Base-by-base conservation (phyloP, 768 basidiomycete species). In the Suillus subaureus region DNA sequence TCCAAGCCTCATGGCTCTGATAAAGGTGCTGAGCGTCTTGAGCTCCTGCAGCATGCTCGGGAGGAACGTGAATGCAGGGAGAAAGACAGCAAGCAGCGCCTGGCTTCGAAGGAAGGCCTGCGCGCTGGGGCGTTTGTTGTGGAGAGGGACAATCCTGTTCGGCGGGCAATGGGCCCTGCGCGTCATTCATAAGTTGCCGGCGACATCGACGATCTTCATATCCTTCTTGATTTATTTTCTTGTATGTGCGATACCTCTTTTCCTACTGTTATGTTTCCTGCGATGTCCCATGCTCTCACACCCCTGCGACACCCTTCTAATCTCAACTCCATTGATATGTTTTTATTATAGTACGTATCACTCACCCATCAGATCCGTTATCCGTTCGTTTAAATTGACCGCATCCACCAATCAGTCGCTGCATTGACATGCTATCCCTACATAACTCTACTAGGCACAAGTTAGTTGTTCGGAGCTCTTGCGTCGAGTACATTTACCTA, bases 111-210 rank as follows among this genome's bases (percentile, higher is more conserved):
- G 43, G 71, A 77, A 28, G 77, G 77, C 21, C 70, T 77, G 0
- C 77, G 75, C 2, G 73, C 77, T 1, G 75, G 75, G 5, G 77
- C 75, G 23, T 55, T 77, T 37, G 60, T 70, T 35, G 15, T 67
- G 0, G 75, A 78, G 39, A 70, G 71, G 49, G 77, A 77, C 37
- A 72, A 74, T 42, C 77, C 75, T 31, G 68, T 65, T 18, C 72
- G 75, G 35, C 63, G 75, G 21, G 75, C 75, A n/a, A 67, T 77
- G 67, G 77, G 75, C 6, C 77, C 75, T 21, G 35, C 21, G n/a
- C 61, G 61, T 13, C 21, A 26, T 47, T 35, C 61, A 6, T 62
- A 58, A 33, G 31, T 61, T 61, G 21, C 33, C 33, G 33, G 54
- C 54, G 18, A 35, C 33, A 39, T 23, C 11, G 56, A 39, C 15